Base-by-base conservation (phyloP, 106 monocot species). In the Allium fistulosum region DNA sequence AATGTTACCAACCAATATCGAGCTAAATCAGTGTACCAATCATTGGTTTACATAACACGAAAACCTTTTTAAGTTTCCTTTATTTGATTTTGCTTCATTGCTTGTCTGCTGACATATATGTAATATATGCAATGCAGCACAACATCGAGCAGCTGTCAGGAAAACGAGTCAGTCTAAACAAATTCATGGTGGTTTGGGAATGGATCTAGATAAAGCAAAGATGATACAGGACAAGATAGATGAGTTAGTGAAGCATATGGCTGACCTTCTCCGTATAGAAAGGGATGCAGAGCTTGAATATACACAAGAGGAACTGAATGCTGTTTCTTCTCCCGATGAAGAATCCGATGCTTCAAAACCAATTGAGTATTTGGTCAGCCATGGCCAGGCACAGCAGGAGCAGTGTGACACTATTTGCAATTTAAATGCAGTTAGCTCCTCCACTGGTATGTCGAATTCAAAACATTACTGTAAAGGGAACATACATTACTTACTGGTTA, bases 341-440 rank as follows among this genome's bases (percentile, higher is more conserved):
- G 80, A 79, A 48, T 80, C 80, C 15, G 74, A 88, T 57, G 53
- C 62, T 7, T 68, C 61, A 11, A 97, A 88, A 67, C 96, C 96
- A 46, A 79, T 84, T 48, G 96, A 97, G 51, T 97, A 89, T 64
- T 72, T 97, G 68, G 96, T 97, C 46, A 97, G 92, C 66, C 96
- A 97, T 66, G 96, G 86, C 14, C 83, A 92, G 70, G 69, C 88
- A 11, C 88, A 92, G 63, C 96, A 97, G 63, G 96, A 97, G 76
- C 96, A 92, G 66, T 97, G 96, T 57, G 96, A 97, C 68, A 97
- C 96, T n/a, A 82, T 97, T 52, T 97, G 96, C 80, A 97, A 86
- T 77, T 73, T 97, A 71, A 78, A 91, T 70, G 96, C 84, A 27
- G 80, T 97, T 57, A 88, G 88, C 78, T 88, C 92, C 57, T 97